Conservation (phyloP, 2,329 filamentous ascomycete genomes). For the Elsinoe arachidis region DNA sequence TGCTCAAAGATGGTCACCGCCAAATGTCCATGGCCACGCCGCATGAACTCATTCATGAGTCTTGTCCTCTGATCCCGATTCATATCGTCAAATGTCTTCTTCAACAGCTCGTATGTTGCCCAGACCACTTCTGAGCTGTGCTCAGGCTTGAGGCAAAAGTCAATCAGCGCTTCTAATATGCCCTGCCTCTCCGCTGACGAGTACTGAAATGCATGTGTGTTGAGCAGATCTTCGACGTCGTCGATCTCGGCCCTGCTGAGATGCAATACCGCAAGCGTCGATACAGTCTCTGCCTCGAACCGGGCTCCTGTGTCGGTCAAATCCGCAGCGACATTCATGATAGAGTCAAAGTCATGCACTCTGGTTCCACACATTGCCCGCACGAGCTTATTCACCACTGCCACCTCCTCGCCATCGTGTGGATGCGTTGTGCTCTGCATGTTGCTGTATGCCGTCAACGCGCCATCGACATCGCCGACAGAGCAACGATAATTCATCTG, state of each 20-base stretch:
- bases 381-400: conserved; percentile 62
- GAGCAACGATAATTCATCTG: conserved; percentile 70
- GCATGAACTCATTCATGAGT: conserved; percentile 84
- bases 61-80: conserved; percentile 55
- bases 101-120: conserved; percentile 53
- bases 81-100: conserved; percentile 53
- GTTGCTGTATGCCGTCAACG: conserved; percentile 55
- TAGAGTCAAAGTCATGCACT: conserved; percentile 57
- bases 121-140: conserved; percentile 57
- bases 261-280: conserved; percentile 63
- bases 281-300: conserved; percentile 66
- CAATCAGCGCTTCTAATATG: conserved; percentile 57
- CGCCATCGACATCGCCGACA: conserved; percentile 62
- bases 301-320: conserved; percentile 61
- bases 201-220: conserved; percentile 62
- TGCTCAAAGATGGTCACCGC: conserved; percentile 80
- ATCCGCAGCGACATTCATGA: conserved; percentile 64
- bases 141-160: conserved; percentile 55
- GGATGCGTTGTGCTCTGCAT: conserved; percentile 50
- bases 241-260: conserved; percentile 66
- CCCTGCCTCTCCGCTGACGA: conserved; percentile 59
- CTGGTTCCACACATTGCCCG: conserved; percentile 55
- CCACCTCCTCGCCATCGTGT: conserved; percentile 48
- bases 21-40: conserved; percentile 74
- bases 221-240: conserved; percentile 74